phyloP scores from a whole-genome alignment of 108 stramenopile species.

The Skeletonema menzelii region DNA sequence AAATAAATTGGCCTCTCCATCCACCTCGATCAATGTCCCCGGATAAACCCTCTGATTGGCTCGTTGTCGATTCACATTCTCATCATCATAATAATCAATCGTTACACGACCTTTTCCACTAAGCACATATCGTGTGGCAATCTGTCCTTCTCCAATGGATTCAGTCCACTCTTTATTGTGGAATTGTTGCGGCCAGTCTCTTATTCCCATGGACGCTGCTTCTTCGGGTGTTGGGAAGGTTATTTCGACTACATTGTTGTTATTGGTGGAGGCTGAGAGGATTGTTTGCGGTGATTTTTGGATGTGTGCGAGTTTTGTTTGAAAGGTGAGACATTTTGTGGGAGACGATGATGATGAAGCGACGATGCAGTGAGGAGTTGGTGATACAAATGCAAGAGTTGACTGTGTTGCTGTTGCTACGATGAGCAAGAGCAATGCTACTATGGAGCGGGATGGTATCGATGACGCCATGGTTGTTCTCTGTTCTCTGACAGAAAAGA shows the following conservation, averaged over 20 bases:
- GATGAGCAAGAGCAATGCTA: background rate
- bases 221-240: constrained; percentile 53
- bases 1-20: constrained; percentile 47
- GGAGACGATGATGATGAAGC: too few relatives aligned
- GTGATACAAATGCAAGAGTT: background rate
- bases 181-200: constrained; percentile 68
- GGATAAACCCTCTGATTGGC: constrained; percentile 36
- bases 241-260: constrained; percentile 18
- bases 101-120: constrained; percentile 50
- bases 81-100: constrained; percentile 33
- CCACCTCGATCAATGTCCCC: constrained; percentile 64
- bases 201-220: constrained; percentile 53
- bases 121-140: constrained; percentile 59
- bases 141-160: constrained; percentile 22
- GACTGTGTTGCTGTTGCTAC: background rate
- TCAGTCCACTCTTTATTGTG: constrained; percentile 47
- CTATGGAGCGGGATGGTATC: background rate
- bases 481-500: too few relatives aligned
- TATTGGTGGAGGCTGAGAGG: background rate
- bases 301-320: background rate
- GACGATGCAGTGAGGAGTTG: background rate
- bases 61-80: background rate
- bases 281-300: background rate
- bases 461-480: background rate
- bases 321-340: background rate